A percentile compares a stretch with the other conserved stretches of the same genome.
These are phyloP conservation scores for Scytalidium sp. DNA, from an alignment of 2,329 filamentous ascomycete species.

Conservation along the genomic window DNA sequence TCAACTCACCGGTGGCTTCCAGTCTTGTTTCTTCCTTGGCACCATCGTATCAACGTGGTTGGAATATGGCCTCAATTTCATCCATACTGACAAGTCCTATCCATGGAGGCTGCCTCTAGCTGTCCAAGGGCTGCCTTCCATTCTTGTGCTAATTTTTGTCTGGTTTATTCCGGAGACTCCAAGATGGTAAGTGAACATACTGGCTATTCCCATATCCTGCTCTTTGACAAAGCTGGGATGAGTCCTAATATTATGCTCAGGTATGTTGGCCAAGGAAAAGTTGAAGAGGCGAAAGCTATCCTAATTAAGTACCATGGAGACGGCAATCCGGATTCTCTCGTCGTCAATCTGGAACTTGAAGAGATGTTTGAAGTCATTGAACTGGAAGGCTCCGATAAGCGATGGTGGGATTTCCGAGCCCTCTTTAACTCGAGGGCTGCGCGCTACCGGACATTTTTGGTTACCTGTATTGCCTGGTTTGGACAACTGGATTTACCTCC, in stretches of 20 bases:
- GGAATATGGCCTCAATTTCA: constrained; percentile 44
- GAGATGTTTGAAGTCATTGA: constrained; percentile 51
- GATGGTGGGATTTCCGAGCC: constrained; percentile 58
- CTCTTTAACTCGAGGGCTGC: constrained; percentile 45
- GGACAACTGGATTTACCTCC: constrained; percentile 30
- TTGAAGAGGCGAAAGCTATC: constrained; percentile 51
- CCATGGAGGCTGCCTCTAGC: constrained; percentile 37
- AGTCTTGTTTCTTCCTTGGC: background rate
- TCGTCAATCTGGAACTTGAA: constrained; percentile 55
- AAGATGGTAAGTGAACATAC: background rate
- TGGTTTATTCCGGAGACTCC: constrained; percentile 3
- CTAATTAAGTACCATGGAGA: constrained; percentile 58
- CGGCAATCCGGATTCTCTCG: constrained; percentile 46
- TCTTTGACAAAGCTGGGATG: constrained; percentile 58
- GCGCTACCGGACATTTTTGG: constrained; percentile 48
- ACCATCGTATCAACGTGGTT: constrained; percentile 39
- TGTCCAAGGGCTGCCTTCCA: constrained; percentile 44
- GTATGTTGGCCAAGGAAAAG: constrained; percentile 49
- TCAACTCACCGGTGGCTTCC: background rate
- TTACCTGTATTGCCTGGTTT: constrained; percentile 50
- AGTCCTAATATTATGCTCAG: constrained; percentile 41
- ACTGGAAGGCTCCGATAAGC: constrained; percentile 48
- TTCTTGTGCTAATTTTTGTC: constrained; percentile 32
- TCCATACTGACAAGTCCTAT: background rate
- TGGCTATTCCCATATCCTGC: constrained; percentile 34